phyloP scores from a whole-genome alignment of 106 monocot genomes.

The Acanthochlamys bracteata region DNA sequence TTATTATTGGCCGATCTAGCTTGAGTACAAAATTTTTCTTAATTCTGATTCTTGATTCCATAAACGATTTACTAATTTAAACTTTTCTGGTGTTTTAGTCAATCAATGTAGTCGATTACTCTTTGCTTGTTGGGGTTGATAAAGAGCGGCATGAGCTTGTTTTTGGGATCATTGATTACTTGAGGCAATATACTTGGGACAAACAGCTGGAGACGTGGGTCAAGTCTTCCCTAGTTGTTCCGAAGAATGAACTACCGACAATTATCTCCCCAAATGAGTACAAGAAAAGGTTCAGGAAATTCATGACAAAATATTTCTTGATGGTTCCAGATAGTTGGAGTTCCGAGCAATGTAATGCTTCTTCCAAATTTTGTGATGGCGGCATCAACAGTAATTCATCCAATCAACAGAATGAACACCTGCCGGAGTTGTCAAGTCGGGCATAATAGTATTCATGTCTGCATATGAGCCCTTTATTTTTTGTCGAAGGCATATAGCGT shows the following conservation, averaged over 20 bases:
- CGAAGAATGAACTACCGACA: conserved; percentile 78
- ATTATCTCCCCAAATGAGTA: conserved; percentile 92
- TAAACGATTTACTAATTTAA: too few relatives aligned
- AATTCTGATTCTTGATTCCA: not conserved
- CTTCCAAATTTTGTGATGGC: conserved; percentile 19
- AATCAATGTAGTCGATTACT: conserved; percentile 98
- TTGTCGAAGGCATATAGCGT: not conserved
- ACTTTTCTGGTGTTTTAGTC: conserved; percentile 33
- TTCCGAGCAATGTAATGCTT: conserved; percentile 14
- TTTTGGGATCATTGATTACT: conserved; percentile 98
- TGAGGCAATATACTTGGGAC: conserved; percentile 98
- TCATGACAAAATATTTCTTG: conserved; percentile 74
- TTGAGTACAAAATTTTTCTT: not conserved
- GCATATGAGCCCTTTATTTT: not conserved
- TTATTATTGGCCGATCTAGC: not conserved
- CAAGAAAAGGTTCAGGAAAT: conserved; percentile 91
- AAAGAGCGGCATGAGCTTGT: conserved; percentile 63
- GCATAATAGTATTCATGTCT: not conserved
- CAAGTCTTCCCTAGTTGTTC: conserved; percentile 78
- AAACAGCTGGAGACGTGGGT: conserved; percentile 96
- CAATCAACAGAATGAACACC: conserved; percentile 4
- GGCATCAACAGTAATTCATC: conserved; percentile 5
- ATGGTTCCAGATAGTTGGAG: conserved; percentile 72
- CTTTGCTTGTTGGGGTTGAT: conserved; percentile 91
- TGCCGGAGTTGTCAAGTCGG: conserved; percentile 9